Conservation (phyloP, 495 filamentous ascomycete genomes). For the Pyrenula aspistea region DNA sequence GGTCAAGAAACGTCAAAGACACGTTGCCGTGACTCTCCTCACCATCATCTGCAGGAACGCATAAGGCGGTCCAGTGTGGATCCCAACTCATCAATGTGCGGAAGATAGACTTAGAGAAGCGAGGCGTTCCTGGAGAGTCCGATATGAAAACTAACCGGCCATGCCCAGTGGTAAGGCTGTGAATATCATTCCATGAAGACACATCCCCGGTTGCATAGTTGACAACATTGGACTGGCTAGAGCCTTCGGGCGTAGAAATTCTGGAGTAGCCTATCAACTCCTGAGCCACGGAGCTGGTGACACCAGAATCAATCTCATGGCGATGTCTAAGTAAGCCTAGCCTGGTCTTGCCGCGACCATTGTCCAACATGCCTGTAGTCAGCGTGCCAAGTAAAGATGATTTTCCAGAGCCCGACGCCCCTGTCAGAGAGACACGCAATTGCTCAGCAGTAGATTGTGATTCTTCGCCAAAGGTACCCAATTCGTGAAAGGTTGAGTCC, state of each 20-base stretch:
- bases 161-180: constrained; percentile 48
- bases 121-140: constrained; percentile 81
- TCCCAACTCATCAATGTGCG: constrained; percentile 89
- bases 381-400: constrained; percentile 82
- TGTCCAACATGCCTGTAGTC: constrained; percentile 77
- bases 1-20: constrained; percentile 68
- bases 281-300: constrained; percentile 87
- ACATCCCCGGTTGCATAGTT: constrained; percentile 83
- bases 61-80: constrained; percentile 84
- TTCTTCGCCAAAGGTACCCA: constrained; percentile 10
- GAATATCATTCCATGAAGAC: constrained; percentile 89
- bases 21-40: constrained; percentile 47
- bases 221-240: constrained; percentile 37
- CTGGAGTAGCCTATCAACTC: constrained; percentile 77
- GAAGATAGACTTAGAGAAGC: constrained; percentile 77
- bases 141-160: constrained; percentile 77
- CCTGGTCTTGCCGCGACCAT: constrained; percentile 80
- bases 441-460: constrained; percentile 47
- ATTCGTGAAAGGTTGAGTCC: not conserved
- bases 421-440: constrained; percentile 81
- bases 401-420: constrained; percentile 87
- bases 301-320: constrained; percentile 84
- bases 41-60: constrained; percentile 70
- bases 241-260: constrained; percentile 7
- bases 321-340: constrained; percentile 81